phyloP scores from a whole-genome alignment of 179 eudicot genomes.

The Nepenthes alata region DNA sequence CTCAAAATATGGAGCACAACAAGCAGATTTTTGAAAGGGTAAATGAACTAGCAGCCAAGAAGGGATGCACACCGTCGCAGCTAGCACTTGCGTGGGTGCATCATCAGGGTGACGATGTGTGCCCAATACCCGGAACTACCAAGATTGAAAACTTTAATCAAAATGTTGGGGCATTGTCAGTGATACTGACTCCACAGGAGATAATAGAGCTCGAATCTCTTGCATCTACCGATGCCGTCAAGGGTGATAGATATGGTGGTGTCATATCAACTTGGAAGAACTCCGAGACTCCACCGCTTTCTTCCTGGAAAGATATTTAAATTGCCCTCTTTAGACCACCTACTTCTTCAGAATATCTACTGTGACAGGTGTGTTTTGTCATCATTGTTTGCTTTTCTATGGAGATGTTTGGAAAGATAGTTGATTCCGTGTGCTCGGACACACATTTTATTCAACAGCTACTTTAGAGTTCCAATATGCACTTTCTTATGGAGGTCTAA shows the following conservation, averaged over 20 bases:
- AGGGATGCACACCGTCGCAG: constrained; percentile 57
- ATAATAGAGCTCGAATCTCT: constrained; percentile 22
- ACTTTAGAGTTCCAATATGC: too few species aligned
- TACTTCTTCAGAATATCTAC: too few species aligned
- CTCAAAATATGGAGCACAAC: constrained; percentile 47
- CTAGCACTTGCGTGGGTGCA: constrained; percentile 56
- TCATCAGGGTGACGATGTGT: constrained; percentile 45
- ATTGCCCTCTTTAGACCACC: too few species aligned
- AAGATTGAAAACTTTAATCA: constrained; percentile 37
- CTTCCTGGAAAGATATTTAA: constrained; percentile 12
- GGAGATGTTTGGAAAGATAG: too few species aligned
- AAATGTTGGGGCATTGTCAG: constrained; percentile 38
- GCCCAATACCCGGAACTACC: constrained; percentile 45
- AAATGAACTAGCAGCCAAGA: constrained; percentile 33
- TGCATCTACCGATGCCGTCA: constrained; percentile 10
- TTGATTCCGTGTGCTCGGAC: too few species aligned
- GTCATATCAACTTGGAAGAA: constrained; percentile 5
- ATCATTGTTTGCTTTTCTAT: too few species aligned
- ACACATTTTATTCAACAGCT: too few species aligned
- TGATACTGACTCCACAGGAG: constrained; percentile 24
- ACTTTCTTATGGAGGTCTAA: too few species aligned
- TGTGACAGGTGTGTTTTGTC: too few species aligned
- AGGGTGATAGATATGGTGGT: constrained; percentile 19
- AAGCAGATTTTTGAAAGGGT: constrained; percentile 34
- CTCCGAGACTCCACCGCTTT: constrained; percentile 19